Evolutionary conservation across 164 flowering plant genomes (phyloP).

Genomic region (Annona squamosa): DNA sequence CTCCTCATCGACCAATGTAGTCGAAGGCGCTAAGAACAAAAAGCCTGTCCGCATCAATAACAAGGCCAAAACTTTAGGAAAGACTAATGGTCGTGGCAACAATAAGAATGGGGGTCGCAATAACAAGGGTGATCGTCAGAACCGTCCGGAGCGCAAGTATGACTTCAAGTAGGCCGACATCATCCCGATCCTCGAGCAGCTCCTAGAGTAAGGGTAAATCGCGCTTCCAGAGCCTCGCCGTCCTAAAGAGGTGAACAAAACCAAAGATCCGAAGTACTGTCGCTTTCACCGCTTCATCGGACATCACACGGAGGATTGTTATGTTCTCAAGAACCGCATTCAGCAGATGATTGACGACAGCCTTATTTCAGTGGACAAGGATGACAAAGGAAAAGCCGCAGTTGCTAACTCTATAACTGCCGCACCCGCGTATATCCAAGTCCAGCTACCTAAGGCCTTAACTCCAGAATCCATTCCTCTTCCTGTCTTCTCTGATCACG

Average conservation of each 20-base stretch:
- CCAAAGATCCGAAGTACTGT: neutral
- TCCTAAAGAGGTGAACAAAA: too few species aligned
- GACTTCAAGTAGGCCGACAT: neutral
- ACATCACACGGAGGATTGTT: neutral
- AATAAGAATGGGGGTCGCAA: neutral
- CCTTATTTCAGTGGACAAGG: neutral
- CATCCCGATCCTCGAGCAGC: neutral
- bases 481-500: too few species aligned
- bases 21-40: too few species aligned
- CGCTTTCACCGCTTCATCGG: neutral
- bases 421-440: too few species aligned
- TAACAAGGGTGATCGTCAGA: neutral
- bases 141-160: neutral
- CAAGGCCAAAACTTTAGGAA: neutral
- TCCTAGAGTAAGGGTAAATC: neutral
- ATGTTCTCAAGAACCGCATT: neutral
- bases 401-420: too few species aligned
- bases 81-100: neutral
- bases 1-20: neutral
- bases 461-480: too few species aligned
- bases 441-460: too few species aligned
- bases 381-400: too few species aligned
- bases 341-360: neutral
- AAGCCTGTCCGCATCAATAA: too few species aligned
- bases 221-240: too few species aligned